Evolutionary conservation across 805 yeast genomes (phyloP).

Genomic region (Schizosaccharomyces cryophilus): DNA sequence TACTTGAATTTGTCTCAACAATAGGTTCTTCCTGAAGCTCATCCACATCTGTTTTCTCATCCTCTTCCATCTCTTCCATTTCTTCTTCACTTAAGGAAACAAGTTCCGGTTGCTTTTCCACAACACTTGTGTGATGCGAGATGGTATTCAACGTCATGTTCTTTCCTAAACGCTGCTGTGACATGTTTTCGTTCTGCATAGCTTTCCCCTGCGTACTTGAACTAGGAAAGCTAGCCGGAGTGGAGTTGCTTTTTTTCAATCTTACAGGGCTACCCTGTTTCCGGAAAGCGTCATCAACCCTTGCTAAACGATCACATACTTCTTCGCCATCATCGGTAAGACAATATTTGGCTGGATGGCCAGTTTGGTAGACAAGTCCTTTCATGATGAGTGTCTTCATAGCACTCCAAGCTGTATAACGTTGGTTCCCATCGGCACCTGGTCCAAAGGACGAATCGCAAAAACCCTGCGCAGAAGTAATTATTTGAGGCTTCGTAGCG

Average conservation of each 20-base stretch:
- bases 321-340: constrained; percentile 45
- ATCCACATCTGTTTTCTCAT: constrained; percentile 36
- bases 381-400: constrained; percentile 37
- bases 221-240: no score
- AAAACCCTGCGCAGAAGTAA: constrained; percentile 20
- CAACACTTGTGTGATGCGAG: no score
- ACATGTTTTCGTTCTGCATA: no score
- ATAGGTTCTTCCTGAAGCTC: constrained; percentile 34
- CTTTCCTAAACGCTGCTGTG: constrained; percentile 3
- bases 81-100: background rate
- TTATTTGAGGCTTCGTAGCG: constrained; percentile 34
- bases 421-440: constrained; percentile 13
- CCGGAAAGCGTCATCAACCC: background rate
- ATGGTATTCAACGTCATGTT: constrained; percentile 4
- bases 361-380: constrained; percentile 30
- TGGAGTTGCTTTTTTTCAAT: no score
- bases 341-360: constrained; percentile 23
- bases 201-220: no score
- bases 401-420: constrained; percentile 55
- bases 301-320: constrained; percentile 16
- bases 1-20: constrained; percentile 11
- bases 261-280: background rate
- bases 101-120: no score
- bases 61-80: constrained; percentile 18
- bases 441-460: constrained; percentile 11